Percentiles rank a stretch among this genome's conserved stretches.
Evolutionary conservation across 78 protist species (phyloP).

Genomic region (Dictyostelium discoideum): DNA sequence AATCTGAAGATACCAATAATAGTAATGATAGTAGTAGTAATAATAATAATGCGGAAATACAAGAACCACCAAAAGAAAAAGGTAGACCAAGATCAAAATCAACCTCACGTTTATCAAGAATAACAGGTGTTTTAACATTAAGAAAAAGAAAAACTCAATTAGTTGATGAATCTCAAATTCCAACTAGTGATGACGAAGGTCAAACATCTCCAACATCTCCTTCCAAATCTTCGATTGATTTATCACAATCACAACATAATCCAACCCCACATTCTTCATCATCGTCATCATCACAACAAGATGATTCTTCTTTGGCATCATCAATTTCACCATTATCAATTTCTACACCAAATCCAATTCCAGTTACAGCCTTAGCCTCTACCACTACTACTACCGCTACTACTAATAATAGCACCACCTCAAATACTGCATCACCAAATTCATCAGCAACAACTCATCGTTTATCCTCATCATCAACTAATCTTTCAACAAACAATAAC

Average conservation of each 20-base stretch:
- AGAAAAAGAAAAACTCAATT: neutral
- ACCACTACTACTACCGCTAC: neutral
- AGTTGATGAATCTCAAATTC: neutral
- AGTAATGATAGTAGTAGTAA: neutral
- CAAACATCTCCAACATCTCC: neutral
- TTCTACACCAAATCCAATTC: neutral
- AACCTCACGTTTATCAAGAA: constrained; percentile 39
- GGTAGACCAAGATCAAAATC: constrained; percentile 41
- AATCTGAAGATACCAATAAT: neutral
- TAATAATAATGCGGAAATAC: neutral
- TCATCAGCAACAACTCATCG: neutral
- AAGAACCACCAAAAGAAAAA: neutral
- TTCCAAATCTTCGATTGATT: neutral
- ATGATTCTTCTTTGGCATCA: neutral
- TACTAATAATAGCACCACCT: neutral
- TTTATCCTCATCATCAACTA: neutral
- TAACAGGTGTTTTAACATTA: constrained; percentile 43
- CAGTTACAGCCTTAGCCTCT: neutral
- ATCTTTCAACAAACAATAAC: neutral
- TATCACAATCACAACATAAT: neutral
- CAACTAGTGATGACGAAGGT: neutral
- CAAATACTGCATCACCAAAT: neutral
- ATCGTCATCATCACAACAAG: neutral
- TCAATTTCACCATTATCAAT: neutral
- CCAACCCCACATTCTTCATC: neutral